These are phyloP conservation scores for Metarhizium brunneum DNA, from an alignment of 2,329 filamentous ascomycete species.

Conservation along the genomic window DNA sequence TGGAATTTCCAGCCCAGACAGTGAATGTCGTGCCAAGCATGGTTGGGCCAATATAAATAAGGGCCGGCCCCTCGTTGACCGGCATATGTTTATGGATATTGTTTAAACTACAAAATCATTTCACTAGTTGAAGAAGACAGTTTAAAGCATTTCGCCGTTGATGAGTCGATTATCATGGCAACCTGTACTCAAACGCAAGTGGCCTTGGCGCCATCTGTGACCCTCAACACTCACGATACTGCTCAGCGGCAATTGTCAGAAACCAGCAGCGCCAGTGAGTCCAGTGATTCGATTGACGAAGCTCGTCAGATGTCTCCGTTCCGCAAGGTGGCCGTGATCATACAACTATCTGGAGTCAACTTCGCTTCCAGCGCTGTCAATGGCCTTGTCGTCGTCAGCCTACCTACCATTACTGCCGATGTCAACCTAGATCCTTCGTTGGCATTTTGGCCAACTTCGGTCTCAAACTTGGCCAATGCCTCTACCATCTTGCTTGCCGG, in stretches of 20 bases:
- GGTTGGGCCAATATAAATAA: neutral
- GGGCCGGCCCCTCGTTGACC: neutral
- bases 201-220: neutral
- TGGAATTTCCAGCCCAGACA: neutral
- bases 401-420: slow-evolving; percentile 30
- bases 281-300: neutral
- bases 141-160: neutral
- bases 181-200: neutral
- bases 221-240: neutral
- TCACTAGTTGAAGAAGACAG: neutral
- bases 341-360: slow-evolving; percentile 1
- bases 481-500: slow-evolving; percentile 29
- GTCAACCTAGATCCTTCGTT: slow-evolving; percentile 22
- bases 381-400: slow-evolving; percentile 25
- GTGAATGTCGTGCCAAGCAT: neutral
- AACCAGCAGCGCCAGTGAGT: neutral
- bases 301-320: neutral
- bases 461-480: slow-evolving; percentile 24
- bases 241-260: neutral
- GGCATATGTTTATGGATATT: no score
- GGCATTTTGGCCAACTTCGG: slow-evolving; percentile 30
- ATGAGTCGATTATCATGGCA: neutral
- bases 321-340: slow-evolving; percentile 2
- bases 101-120: neutral
- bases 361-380: slow-evolving; percentile 4